A percentile compares a stretch with the other conserved stretches of the same genome.
Conservation (phyloP, 2,329 filamentous ascomycete genomes). For the Emergomyces orientalis region DNA sequence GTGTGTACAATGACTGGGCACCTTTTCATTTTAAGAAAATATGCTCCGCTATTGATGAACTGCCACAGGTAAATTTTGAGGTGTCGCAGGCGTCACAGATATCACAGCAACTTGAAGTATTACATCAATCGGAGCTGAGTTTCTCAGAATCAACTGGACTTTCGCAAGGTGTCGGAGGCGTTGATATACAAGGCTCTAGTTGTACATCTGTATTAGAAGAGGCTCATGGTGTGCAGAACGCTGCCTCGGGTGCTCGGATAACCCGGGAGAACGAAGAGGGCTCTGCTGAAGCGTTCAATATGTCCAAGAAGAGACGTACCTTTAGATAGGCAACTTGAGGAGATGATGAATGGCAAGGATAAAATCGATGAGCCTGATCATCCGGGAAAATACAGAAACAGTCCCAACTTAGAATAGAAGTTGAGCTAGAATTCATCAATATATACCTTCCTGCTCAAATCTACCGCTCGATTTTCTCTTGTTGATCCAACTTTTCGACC, state of each 20-base stretch:
- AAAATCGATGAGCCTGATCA: too few species aligned
- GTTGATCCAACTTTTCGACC: too few species aligned
- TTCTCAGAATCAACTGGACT: constrained; percentile 8
- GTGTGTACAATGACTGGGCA: not conserved
- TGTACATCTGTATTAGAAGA: not conserved
- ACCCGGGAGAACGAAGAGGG: not conserved
- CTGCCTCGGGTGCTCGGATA: not conserved
- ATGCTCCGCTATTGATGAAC: not conserved
- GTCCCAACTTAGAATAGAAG: too few species aligned
- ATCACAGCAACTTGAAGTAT: not conserved
- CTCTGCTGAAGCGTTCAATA: not conserved
- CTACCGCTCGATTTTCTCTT: too few species aligned
- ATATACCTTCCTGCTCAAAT: too few species aligned
- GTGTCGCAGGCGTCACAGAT: not conserved
- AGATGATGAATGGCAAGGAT: too few species aligned
- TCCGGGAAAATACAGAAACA: too few species aligned
- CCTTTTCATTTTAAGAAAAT: not conserved
- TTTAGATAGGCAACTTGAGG: not conserved
- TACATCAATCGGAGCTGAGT: constrained; percentile 4
- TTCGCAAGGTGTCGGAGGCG: not conserved
- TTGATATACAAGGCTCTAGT: too few species aligned
- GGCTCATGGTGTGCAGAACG: not conserved
- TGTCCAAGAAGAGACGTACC: not conserved
- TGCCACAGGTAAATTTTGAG: not conserved
- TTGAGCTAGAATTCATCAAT: too few species aligned